Conservation (phyloP, 305 asterid species). For the Nicotiana rustica region DNA sequence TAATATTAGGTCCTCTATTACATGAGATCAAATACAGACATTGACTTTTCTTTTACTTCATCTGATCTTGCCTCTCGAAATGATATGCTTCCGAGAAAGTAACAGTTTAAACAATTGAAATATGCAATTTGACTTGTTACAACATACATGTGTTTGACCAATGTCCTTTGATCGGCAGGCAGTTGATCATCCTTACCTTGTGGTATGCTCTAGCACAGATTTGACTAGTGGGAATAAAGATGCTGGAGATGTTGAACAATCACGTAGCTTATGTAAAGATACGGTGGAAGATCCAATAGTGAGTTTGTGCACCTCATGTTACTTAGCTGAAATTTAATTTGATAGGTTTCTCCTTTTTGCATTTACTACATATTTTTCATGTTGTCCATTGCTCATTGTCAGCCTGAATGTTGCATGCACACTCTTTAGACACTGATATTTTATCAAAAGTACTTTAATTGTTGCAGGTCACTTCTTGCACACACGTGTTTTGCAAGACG, state of each 20-base stretch:
- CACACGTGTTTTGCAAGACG: conserved; percentile 80
- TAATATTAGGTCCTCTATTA: no score
- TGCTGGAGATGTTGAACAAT: conserved; percentile 49
- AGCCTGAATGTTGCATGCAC: background rate
- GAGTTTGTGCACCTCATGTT: conserved; percentile 10
- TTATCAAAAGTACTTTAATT: conserved; percentile 29
- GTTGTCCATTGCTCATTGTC: background rate
- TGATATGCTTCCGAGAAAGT: no score
- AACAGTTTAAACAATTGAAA: no score
- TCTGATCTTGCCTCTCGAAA: background rate
- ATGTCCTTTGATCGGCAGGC: conserved; percentile 26
- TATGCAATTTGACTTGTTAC: no score
- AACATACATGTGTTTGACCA: no score
- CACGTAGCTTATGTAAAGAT: conserved; percentile 67
- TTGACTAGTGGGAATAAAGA: conserved; percentile 55
- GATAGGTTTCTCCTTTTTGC: conserved; percentile 1
- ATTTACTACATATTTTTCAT: background rate
- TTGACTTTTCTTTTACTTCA: background rate
- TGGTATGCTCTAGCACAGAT: conserved; percentile 64
- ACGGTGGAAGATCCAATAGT: conserved; percentile 80
- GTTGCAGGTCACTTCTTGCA: conserved; percentile 73
- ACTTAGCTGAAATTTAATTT: conserved; percentile 11
- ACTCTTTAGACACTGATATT: background rate
- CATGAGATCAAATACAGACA: background rate
- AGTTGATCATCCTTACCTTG: no score